Conservation (phyloP, 2,329 filamentous ascomycete species). For the Xenoacremonium recifei region DNA sequence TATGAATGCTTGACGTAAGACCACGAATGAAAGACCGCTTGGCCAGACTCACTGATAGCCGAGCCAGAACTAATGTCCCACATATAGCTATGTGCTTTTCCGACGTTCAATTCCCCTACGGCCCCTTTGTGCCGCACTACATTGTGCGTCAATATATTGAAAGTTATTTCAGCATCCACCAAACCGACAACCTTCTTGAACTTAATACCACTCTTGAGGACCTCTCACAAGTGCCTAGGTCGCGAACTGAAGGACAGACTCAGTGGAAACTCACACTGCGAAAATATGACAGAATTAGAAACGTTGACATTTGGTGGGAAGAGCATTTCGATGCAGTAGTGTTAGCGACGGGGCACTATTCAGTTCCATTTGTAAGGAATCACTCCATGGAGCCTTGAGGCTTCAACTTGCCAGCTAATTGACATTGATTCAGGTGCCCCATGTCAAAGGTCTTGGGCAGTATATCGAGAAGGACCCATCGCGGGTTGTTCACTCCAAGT, state of each 20-base stretch:
- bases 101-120: constrained; percentile 51
- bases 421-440: constrained; percentile 44
- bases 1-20: constrained; percentile 51
- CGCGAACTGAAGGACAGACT: constrained; percentile 11
- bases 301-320: constrained; percentile 53
- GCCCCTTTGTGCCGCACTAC: constrained; percentile 54
- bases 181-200: constrained; percentile 43
- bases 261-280: constrained; percentile 50
- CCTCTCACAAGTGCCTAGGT: constrained; percentile 32
- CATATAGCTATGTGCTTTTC: constrained; percentile 57
- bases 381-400: too few relatives aligned
- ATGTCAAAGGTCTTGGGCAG: constrained; percentile 41
- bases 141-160: constrained; percentile 56
- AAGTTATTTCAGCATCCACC: constrained; percentile 52
- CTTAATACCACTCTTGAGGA: constrained; percentile 54
- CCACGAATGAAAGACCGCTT: background rate
- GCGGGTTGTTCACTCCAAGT: constrained; percentile 44
- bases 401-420: too few relatives aligned
- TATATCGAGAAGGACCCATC: constrained; percentile 38
- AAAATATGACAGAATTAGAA: constrained; percentile 40
- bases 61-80: constrained; percentile 52
- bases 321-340: constrained; percentile 47
- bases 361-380: constrained; percentile 46
- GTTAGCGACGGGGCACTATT: constrained; percentile 44
- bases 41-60: accelerated